Conservation (phyloP, 2,329 filamentous ascomycete species). For the Colletotrichum ledebouriae region DNA sequence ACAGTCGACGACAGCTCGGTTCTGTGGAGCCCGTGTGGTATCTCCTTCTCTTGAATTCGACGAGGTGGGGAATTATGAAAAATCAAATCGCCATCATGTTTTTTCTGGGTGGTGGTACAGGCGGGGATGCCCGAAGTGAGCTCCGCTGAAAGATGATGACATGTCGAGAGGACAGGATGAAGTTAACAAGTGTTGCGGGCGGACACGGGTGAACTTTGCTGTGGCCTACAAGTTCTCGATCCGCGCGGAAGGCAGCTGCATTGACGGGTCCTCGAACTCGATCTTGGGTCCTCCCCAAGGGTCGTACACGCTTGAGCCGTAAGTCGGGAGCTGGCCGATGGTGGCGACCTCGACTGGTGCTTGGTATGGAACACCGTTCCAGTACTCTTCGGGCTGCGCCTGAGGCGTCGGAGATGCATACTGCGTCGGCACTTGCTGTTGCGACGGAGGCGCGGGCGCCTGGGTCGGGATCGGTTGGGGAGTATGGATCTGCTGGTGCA, state of each 20-base stretch:
- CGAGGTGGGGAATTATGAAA: constrained; percentile 34
- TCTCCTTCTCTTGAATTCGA: constrained; percentile 45
- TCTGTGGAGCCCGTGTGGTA: constrained; percentile 50
- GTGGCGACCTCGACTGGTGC: constrained; percentile 68
- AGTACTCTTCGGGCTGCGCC: constrained; percentile 65
- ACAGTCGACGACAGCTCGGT: constrained; percentile 45
- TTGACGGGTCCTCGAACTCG: constrained; percentile 69
- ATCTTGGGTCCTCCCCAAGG: constrained; percentile 66
- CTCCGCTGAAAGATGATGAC: constrained; percentile 20
- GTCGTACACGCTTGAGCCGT: constrained; percentile 64
- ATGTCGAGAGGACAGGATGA: constrained; percentile 4
- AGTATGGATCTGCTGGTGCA: constrained; percentile 51
- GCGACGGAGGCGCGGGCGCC: constrained; percentile 40
- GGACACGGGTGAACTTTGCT: not conserved
- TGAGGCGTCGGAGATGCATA: constrained; percentile 53
- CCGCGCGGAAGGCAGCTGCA: constrained; percentile 71
- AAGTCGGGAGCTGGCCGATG: constrained; percentile 65
- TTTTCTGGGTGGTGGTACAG: constrained; percentile 35
- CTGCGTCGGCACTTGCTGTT: constrained; percentile 48
- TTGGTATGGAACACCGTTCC: constrained; percentile 65
- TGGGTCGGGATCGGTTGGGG: constrained; percentile 52
- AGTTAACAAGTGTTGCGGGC: not conserved
- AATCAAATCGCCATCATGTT: constrained; percentile 39
- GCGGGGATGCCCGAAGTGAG: not conserved
- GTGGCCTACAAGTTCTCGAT: constrained; percentile 65